Evolutionary conservation across 805 yeast genomes (phyloP), one percentile per base, ranked within the genome.

Genomic region (Sungouiella blattae): DNA sequence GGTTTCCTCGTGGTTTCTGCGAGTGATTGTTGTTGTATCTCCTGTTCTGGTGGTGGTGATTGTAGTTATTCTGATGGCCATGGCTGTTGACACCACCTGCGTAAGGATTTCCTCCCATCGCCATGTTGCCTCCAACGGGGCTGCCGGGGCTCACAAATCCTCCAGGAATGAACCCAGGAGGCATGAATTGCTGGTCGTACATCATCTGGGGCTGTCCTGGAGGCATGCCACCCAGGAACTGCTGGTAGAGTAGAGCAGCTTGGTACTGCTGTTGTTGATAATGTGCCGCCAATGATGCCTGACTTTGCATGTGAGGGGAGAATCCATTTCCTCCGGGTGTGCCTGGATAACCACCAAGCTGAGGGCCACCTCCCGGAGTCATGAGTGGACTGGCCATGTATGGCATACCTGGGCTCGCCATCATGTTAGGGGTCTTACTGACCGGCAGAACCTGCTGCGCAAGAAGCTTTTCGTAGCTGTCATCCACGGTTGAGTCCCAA

Each of bases 401-500:
- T 16, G 62, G 62, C 26, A 54, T 41, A 5, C 40, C 24, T 12
- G 42, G 44, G 26, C 38, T 35, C 6, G 47, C 43, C 29, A 42
- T 42, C 39, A 41, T 45, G 48, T 49, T 43, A 8, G 40, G 43
- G 6, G 50, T 42, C 33, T 11, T 21, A 15, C 39, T 38, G 18
- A 36, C 38, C 28, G 14, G 20, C 13, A 41, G 18, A 24, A 43
- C 44, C 9, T 43, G 46, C 36, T 67, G 67, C 2, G 80, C 74
- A 58, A 79, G 78, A 26, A 75, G 55, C 12, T 64, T 58, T 36
- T 67, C 72, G 57, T 77, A 77, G 2, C 82, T 67, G 38, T 74
- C 78, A 28, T 77, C 83, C 16, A 73, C 58, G 2, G 79, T 77
- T 31, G 72, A 62, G 15, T 70, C 67, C 94, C 94, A 85, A 0